Conservation (phyloP, 345 rosid genomes). For the Hypericum perforatum region DNA sequence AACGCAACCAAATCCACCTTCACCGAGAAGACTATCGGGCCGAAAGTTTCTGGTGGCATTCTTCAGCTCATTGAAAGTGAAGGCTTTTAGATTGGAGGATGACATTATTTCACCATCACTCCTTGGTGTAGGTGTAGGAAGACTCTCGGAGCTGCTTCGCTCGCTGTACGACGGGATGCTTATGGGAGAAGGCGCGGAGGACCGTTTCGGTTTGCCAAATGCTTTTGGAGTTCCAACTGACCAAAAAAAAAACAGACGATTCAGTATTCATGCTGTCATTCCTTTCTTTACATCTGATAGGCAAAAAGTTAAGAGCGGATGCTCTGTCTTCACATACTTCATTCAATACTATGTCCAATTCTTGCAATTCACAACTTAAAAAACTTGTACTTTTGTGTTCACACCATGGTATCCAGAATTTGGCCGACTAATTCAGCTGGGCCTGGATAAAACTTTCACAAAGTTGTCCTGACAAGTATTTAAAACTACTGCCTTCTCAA, state of each 20-base stretch:
- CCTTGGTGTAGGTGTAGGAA: conserved; percentile 48
- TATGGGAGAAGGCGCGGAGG: conserved; percentile 50
- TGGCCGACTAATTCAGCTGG: too few species aligned
- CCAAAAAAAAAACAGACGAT: conserved; percentile 11
- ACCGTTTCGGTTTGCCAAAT: conserved; percentile 66
- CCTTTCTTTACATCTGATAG: too few species aligned
- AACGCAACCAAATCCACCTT: conserved; percentile 94
- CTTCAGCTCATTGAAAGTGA: conserved; percentile 65
- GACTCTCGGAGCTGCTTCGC: conserved; percentile 39
- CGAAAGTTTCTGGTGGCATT: conserved; percentile 88
- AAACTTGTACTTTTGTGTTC: too few species aligned
- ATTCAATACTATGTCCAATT: too few species aligned
- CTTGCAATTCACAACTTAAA: too few species aligned
- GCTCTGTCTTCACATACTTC: too few species aligned
- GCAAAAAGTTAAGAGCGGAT: too few species aligned
- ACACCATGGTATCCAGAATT: too few species aligned
- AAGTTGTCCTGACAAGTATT: too few species aligned
- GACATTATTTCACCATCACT: conserved; percentile 87
- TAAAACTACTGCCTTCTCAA: too few species aligned
- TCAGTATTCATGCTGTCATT: neutral
- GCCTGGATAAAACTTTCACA: too few species aligned
- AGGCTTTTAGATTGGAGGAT: conserved; percentile 76
- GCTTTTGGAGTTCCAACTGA: conserved; percentile 45
- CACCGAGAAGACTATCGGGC: conserved; percentile 83
- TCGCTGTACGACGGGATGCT: conserved; percentile 55